Evolutionary conservation across 257 asterid species (phyloP).

Genomic region (Solanum sejunctum): DNA sequence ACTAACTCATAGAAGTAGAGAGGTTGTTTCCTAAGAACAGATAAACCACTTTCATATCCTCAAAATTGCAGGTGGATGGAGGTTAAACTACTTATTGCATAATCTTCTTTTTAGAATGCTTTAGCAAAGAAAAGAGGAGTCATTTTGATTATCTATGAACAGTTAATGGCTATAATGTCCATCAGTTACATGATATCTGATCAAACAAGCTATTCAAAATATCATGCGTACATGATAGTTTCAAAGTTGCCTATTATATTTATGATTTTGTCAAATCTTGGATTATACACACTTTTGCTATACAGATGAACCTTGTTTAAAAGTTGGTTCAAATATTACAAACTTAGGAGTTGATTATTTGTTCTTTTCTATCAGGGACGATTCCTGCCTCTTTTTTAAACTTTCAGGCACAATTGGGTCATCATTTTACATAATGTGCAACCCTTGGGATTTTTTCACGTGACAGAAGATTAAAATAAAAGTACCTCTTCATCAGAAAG

Average conservation of each 20-base stretch:
- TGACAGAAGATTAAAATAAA: not conserved
- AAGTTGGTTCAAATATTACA: not conserved
- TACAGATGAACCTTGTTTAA: not conserved
- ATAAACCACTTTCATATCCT: not conserved
- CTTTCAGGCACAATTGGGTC: not conserved
- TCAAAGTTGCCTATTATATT: not conserved
- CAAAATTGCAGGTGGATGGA: not conserved
- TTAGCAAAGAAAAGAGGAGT: not conserved
- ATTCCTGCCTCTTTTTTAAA: not conserved
- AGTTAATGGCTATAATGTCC: not conserved
- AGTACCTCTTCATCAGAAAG: slow-evolving; percentile 91
- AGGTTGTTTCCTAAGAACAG: no score
- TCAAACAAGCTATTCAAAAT: not conserved
- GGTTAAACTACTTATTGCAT: not conserved
- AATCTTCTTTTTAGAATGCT: not conserved
- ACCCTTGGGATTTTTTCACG: not conserved
- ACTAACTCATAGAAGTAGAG: no score
- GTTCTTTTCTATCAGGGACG: not conserved
- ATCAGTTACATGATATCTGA: not conserved
- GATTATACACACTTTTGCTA: not conserved
- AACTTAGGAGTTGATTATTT: not conserved
- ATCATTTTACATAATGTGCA: not conserved
- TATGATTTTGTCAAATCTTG: not conserved
- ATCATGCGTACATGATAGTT: not conserved
- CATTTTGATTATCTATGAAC: not conserved